phyloP scores from a whole-genome alignment of 305 asterid species.

The Fraxinus angustifolia region DNA sequence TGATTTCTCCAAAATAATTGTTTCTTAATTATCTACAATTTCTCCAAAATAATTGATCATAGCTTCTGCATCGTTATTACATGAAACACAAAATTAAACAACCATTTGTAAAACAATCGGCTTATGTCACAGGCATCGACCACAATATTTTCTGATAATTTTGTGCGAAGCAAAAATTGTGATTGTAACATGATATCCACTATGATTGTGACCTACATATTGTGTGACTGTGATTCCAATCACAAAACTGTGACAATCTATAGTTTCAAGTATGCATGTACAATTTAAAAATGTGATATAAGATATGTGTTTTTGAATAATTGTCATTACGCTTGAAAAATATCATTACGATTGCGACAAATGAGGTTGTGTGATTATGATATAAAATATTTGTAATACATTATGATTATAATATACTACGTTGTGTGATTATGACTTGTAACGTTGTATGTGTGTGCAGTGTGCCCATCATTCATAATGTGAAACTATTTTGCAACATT shows the following conservation, averaged over 20 bases:
- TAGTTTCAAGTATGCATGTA: not conserved
- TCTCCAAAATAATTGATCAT: not conserved
- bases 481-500: not conserved
- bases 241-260: not conserved
- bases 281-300: too few species aligned
- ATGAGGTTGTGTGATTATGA: not conserved
- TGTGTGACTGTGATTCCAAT: too few species aligned
- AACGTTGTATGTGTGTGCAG: not conserved
- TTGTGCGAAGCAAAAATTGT: too few species aligned
- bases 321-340: not conserved
- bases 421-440: not conserved
- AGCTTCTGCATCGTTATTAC: not conserved
- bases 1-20: not conserved
- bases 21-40: too few species aligned
- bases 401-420: not conserved
- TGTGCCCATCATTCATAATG: not conserved
- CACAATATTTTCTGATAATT: not conserved
- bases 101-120: not conserved
- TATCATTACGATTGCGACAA: not conserved
- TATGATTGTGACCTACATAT: too few species aligned
- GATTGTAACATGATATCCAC: not conserved
- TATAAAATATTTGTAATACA: too few species aligned
- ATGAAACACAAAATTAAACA: not conserved
- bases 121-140: not conserved
- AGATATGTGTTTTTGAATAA: not conserved